phyloP scores from a whole-genome alignment of 2,329 filamentous ascomycete genomes.

The Stylonectria norvegica region DNA sequence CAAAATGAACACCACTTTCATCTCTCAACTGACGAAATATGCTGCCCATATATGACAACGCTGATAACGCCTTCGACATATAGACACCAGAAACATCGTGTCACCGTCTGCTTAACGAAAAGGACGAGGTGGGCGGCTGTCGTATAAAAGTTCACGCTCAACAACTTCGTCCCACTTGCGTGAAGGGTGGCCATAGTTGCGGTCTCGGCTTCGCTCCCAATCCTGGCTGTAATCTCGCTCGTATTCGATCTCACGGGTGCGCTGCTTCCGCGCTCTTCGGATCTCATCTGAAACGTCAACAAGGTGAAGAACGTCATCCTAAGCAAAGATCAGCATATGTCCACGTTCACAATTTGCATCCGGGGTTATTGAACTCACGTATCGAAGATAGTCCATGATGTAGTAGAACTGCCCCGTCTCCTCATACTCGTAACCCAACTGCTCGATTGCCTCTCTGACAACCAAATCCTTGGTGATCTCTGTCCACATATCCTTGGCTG shows the following conservation, averaged over 20 bases:
- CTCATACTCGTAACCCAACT: constrained; percentile 81
- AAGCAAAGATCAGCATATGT: constrained; percentile 1
- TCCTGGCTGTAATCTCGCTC: constrained; percentile 57
- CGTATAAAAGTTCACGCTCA: constrained; percentile 66
- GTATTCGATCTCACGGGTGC: constrained; percentile 53
- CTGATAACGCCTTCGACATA: constrained; percentile 10
- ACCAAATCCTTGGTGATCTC: constrained; percentile 95
- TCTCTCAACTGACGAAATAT: constrained; percentile 5
- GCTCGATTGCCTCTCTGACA: constrained; percentile 78
- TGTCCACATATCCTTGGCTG: constrained; percentile 77
- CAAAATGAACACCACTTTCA: constrained; percentile 5
- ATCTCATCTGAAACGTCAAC: constrained; percentile 82
- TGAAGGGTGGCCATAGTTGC: constrained; percentile 32
- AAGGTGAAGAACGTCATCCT: constrained; percentile 85
- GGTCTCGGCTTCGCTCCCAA: constrained; percentile 42
- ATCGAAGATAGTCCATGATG: constrained; percentile 82
- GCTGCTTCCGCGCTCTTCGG: constrained; percentile 56
- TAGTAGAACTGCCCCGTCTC: constrained; percentile 90
- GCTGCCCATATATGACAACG: constrained; percentile 7
- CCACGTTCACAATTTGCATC: background rate
- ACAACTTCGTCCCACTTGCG: constrained; percentile 59
- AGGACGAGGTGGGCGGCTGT: constrained; percentile 39
- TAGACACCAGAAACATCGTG: constrained; percentile 3
- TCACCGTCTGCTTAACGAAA: constrained; percentile 18
- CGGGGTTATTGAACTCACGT: constrained; percentile 58